A percentile compares a stretch with the other conserved stretches of the same genome.
phyloP scores from a whole-genome alignment of 2,329 filamentous ascomycete genomes.

The Alternaria sp. region DNA sequence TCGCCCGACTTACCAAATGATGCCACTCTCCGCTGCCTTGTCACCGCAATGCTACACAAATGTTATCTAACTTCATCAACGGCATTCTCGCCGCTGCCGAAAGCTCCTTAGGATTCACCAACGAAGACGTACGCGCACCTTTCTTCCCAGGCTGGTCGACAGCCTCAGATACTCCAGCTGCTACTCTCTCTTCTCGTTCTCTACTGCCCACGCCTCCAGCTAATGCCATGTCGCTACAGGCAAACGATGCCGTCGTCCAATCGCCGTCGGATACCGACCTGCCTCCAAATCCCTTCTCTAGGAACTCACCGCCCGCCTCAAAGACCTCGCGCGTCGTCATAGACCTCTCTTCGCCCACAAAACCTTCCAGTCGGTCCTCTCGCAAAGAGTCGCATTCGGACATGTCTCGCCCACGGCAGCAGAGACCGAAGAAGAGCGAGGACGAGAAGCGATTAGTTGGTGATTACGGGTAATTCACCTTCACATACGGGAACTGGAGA shows the following conservation, averaged over 20 bases:
- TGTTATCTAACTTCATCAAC: conserved; percentile 16
- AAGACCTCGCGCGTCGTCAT: conserved; percentile 6
- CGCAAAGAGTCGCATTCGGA: neutral
- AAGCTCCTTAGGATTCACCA: conserved; percentile 9
- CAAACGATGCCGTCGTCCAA: conserved; percentile 28
- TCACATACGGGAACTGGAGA: neutral
- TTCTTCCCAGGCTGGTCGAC: conserved; percentile 6
- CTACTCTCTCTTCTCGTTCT: neutral
- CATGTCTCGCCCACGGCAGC: neutral
- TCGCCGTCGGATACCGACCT: conserved; percentile 11
- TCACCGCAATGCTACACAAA: conserved; percentile 21
- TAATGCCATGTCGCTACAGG: conserved; percentile 34
- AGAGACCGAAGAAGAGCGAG: conserved; percentile 13
- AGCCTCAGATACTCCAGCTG: neutral
- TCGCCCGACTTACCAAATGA: conserved; percentile 7
- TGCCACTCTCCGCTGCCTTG: conserved; percentile 12
- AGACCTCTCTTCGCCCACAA: conserved; percentile 26
- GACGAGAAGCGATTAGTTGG: conserved; percentile 29
- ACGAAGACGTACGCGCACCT: conserved; percentile 21
- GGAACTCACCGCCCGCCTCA: conserved; percentile 12
- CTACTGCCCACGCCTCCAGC: conserved; percentile 9
- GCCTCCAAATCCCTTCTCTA: conserved; percentile 16
- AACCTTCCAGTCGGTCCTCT: neutral
- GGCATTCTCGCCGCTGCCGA: conserved; percentile 15
- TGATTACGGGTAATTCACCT: conserved; percentile 26